These are phyloP conservation scores for Paspalum vaginatum DNA, from an alignment of 176 grass and related monocot species.

Conservation along the genomic window DNA sequence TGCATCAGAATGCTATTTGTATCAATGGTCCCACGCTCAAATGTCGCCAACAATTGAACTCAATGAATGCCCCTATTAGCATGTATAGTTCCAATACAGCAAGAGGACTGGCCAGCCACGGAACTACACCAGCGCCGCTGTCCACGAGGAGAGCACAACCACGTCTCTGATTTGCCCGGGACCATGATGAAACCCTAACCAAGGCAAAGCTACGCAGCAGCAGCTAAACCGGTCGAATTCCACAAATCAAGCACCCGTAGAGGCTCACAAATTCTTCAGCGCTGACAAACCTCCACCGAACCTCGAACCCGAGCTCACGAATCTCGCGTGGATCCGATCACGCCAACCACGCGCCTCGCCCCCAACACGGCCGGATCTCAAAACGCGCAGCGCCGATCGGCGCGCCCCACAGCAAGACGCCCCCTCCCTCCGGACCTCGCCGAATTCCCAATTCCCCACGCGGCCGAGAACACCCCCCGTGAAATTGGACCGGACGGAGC, in stretches of 20 bases:
- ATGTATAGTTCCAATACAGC: background rate
- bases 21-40: background rate
- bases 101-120: background rate
- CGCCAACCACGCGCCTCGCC: background rate
- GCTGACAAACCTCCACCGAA: background rate
- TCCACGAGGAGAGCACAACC: background rate
- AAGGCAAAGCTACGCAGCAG: background rate
- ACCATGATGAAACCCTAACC: conserved; percentile 21
- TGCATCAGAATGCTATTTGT: background rate
- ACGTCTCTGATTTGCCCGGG: too few relatives aligned
- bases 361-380: conserved; percentile 21
- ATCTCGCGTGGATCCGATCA: conserved; percentile 14
- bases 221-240: background rate
- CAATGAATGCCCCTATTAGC: background rate
- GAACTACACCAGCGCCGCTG: background rate
- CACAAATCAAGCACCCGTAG: background rate
- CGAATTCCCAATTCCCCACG: background rate
- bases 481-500: background rate
- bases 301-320: background rate
- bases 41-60: background rate
- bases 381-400: background rate
- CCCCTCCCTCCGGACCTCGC: background rate
- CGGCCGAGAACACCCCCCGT: background rate
- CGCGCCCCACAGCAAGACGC: background rate
- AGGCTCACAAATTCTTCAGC: background rate